Evolutionary conservation across 2,329 filamentous ascomycete species (phyloP), one percentile per base, ranked within the genome.

Genomic region (Pseudofabraea citricarpa): DNA sequence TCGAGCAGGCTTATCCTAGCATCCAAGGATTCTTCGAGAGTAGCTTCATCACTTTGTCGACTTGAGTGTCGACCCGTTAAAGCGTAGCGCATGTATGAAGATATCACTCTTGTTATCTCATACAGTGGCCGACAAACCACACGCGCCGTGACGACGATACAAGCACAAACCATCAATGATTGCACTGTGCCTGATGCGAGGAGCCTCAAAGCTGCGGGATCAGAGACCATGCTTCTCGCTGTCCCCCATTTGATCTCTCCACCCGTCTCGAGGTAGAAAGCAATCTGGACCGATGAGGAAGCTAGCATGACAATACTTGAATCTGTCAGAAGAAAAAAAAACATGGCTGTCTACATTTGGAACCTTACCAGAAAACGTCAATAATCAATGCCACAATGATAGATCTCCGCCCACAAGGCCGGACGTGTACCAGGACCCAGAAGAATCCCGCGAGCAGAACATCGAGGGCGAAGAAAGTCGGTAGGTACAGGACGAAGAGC

Each of bases 231-330:
- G 46, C 57, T 66, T 44, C 51, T 52, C 24, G 58, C 57, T 26
- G 62, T 60, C 24, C 55, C 54, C 64, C 64, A 67, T 48, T 62
- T 59, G 39, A 67, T 61, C 46, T 67, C 64, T 24, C 60, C 61
- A 6, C 64, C 64, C 2, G 64, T 67, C 44, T 66, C 62, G 39
- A 64, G 49, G 45, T 63, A 67, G 51, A 67, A 67, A 24, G 60
- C 60, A 40, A 67, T 61, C 45, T 64, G n/a, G n/a, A n/a, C n/a
- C n/a, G n/a, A n/a, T n/a, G n/a, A n/a, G n/a, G n/a, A n/a, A n/a
- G n/a, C n/a, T n/a, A n/a, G n/a, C n/a, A n/a, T n/a, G n/a, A n/a
- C n/a, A n/a, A n/a, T n/a, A n/a, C n/a, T n/a, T n/a, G n/a, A n/a
- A n/a, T n/a, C n/a, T n/a, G n/a, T n/a, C n/a, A n/a, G n/a, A n/a